Conservation (phyloP, 352 stramenopile species). For the Phytophthora meadii region DNA sequence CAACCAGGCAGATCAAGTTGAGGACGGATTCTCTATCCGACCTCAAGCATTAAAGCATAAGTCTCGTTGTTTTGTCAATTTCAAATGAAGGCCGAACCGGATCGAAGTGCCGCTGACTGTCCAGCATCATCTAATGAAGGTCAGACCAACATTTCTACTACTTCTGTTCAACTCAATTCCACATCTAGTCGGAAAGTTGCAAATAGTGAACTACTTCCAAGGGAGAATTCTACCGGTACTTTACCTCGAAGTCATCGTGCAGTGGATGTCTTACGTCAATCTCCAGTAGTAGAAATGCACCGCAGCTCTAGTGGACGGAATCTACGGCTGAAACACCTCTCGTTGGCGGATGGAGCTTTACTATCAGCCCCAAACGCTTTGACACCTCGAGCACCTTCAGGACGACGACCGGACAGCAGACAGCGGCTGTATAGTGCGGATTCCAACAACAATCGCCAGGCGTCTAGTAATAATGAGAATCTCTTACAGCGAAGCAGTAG, state of each 20-base stretch:
- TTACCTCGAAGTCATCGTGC: conserved; percentile 28
- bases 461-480: conserved; percentile 23
- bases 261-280: conserved; percentile 34
- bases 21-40: no score
- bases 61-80: background rate
- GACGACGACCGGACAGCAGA: conserved; percentile 34
- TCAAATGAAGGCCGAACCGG: conserved; percentile 15
- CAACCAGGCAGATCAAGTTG: conserved; percentile 12
- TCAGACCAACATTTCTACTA: conserved; percentile 7
- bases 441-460: conserved; percentile 19
- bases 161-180: conserved; percentile 18
- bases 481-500: conserved; percentile 56
- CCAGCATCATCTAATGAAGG: background rate
- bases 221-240: conserved; percentile 4
- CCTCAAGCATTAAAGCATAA: background rate
- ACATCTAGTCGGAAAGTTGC: background rate
- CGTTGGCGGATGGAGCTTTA: conserved; percentile 36
- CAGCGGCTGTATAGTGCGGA: conserved; percentile 35
- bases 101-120: background rate
- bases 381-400: conserved; percentile 53
- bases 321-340: conserved; percentile 53
- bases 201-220: background rate
- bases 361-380: conserved; percentile 47
- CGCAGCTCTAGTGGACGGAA: conserved; percentile 62
- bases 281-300: conserved; percentile 49